phyloP scores from a whole-genome alignment of 2,329 filamentous ascomycete species.

The Ceratocystis cacaofunesta region DNA sequence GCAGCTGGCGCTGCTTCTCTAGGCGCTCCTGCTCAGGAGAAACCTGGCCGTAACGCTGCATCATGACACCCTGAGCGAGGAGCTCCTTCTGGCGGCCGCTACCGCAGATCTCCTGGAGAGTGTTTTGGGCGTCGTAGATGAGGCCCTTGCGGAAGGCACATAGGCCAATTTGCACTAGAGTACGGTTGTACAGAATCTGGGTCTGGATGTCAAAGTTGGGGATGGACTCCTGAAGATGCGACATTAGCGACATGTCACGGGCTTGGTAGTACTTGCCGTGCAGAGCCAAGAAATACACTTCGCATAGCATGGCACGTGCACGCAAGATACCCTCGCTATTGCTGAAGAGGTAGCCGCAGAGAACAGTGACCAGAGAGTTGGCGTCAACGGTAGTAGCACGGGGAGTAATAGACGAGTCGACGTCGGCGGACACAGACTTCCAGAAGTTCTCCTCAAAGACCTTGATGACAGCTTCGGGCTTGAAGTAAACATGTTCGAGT shows the following conservation, averaged over 20 bases:
- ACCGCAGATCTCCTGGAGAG: slow-evolving; percentile 93
- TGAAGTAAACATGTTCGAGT: slow-evolving; percentile 97
- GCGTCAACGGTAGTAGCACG: slow-evolving; percentile 55
- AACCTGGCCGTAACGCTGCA: slow-evolving; percentile 91
- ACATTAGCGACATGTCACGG: slow-evolving; percentile 99
- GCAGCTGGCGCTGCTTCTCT: slow-evolving; percentile 91
- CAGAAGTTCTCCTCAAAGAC: slow-evolving; percentile 91
- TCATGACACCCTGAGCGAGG: slow-evolving; percentile 92
- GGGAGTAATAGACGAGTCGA: slow-evolving; percentile 71
- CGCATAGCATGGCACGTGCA: slow-evolving; percentile 91
- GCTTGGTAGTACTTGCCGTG: slow-evolving; percentile 97
- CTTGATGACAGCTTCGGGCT: slow-evolving; percentile 83
- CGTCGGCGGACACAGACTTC: slow-evolving; percentile 55
- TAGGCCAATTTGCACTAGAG: slow-evolving; percentile 90
- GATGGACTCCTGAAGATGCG: slow-evolving; percentile 94
- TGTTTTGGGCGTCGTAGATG: slow-evolving; percentile 94
- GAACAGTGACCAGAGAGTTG: slow-evolving; percentile 60
- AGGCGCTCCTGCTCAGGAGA: slow-evolving; percentile 95
- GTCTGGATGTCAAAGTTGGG: slow-evolving; percentile 91
- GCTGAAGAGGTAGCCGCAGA: slow-evolving; percentile 90
- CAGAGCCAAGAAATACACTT: slow-evolving; percentile 95
- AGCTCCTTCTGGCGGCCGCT: slow-evolving; percentile 96
- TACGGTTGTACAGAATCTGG: slow-evolving; percentile 97
- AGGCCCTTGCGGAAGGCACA: slow-evolving; percentile 96
- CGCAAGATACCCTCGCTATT: slow-evolving; percentile 92